Base-by-base conservation (phyloP, 352 stramenopile genomes). In the Phytopythium vexans region DNA sequence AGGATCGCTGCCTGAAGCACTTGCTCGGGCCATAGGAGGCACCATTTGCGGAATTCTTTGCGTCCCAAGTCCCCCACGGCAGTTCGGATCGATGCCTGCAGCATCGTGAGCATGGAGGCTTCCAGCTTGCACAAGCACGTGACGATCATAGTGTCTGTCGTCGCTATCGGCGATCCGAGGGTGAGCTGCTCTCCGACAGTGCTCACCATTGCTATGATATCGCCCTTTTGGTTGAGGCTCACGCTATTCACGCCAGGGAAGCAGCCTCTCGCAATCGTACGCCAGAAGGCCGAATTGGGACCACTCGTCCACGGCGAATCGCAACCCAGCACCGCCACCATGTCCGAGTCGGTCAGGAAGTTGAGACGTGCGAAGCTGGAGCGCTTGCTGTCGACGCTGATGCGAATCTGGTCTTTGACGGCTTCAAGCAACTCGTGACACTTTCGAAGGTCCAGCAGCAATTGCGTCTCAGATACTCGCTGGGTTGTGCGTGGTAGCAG, bases 31-130 rank as follows among this genome's bases (percentile, higher is more conserved):
- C 83, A 93, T 5, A 89, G 58, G 5, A 89, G 42, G 38, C 74
- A 89, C 83, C 83, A 93, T 36, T 93, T 93, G 0, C 80, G 78
- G 55, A 93, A 93, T 33, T 90, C 83, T 54, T 93, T 92, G 4
- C 79, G 71, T 15, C 64, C 53, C n/a, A 77, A 58, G 55, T 93
- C 83, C 9, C 63, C 83, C 10, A 82, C 66, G 12, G 83, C 71
- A 2, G 77, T 77, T 3, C 81, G 76, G 5, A 85, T 71, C 6
- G 70, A 85, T 4, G 82, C 83, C 36, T 93, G 81, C 1, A 93
- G 38, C 3, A 88, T 85, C 40, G 78, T 91, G 34, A 58, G 57
- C 61, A 89, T 86, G 0, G 74, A 58, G 0, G 66, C 60, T 39
- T 93, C 83, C n/a, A 93, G 41, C 42, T 87, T 88, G 5, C 35